Base-by-base conservation (phyloP, 2,329 filamentous ascomycete species). In the Fusarium zealandicum region DNA sequence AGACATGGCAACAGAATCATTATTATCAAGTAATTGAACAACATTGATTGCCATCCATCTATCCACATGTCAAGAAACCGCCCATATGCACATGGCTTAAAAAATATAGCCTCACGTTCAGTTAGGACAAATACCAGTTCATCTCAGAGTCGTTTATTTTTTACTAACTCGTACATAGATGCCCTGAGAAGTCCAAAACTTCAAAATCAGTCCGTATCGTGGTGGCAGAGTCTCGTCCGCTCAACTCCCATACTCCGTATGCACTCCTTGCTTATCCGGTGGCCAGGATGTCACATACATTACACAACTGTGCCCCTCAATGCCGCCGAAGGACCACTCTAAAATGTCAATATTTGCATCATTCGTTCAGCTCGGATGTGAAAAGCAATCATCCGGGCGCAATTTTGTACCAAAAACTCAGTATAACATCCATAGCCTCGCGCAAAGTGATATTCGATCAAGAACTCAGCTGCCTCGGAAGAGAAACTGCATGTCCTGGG, bases 401-500 rank as follows among this genome's bases (percentile, higher is more conserved):
- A 9, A 13, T 4, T 31, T 17, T n/a, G 11, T 35, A 14, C 28
- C 41, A 54, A 38, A 48, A 49, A 33, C 22, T 25, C 22, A 25
- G 22, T 22, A 25, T 25, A 25, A 25, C 22, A 6, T 25, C 6
- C 22, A 25, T 25, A 25, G n/a, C 8, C 22, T 25, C 22, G 20
- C 20, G 13, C 28, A 31, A 12, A 31, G 13, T 31, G 5, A 31
- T 3, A 8, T 2, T 28, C 5, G 3, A 27, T 36, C n/a, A 25
- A 25, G 22, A 7, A 27, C 30, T 74, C 59, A 82, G 32, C 58
- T 73, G 44, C 92, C 93, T 30, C 93, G 85, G 83, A 99, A 99
- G 62, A 99, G 79, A 76, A 99, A 99, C 75, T 96, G 90, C 83
- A 99, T 90, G 71, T 99, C 95, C 72, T 93, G 89, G 0, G 91